phyloP scores from a whole-genome alignment of 2,329 filamentous ascomycete genomes.

The Leptosphaerulina australis region DNA sequence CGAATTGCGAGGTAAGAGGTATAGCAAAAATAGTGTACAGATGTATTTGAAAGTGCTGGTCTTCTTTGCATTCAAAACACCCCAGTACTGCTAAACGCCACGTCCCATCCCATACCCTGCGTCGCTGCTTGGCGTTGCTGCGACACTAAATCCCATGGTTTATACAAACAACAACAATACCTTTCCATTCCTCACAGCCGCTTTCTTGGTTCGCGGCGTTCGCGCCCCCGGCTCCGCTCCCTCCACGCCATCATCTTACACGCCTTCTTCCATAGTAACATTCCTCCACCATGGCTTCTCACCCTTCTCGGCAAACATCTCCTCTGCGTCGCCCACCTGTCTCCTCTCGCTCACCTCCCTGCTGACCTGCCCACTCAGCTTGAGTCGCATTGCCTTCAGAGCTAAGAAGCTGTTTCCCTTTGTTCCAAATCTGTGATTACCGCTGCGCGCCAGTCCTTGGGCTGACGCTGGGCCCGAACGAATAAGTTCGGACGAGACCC shows the following conservation, averaged over 20 bases:
- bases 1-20: too few species aligned
- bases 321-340: slow-evolving; percentile 88
- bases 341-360: slow-evolving; percentile 81
- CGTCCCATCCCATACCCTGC: too few species aligned
- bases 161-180: slow-evolving; percentile 2
- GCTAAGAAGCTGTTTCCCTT: slow-evolving; percentile 50
- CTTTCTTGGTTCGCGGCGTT: too few species aligned
- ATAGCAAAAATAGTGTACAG: too few species aligned
- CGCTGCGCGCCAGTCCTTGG: slow-evolving; percentile 65
- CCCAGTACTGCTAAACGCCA: slow-evolving; percentile 1
- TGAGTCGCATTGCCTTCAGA: slow-evolving; percentile 66
- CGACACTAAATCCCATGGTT: neutral
- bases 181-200: neutral
- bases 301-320: slow-evolving; percentile 62
- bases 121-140: slow-evolving; percentile 3
- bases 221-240: too few species aligned
- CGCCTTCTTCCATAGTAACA: slow-evolving; percentile 57
- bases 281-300: slow-evolving; percentile 55
- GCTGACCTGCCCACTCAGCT: slow-evolving; percentile 61
- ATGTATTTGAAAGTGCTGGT: neutral
- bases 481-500: slow-evolving; percentile 48
- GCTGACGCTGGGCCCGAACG: slow-evolving; percentile 29
- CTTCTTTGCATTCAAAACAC: slow-evolving; percentile 2
- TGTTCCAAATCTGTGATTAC: slow-evolving; percentile 15
- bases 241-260: slow-evolving; percentile 37